Evolutionary conservation across 495 filamentous ascomycete genomes (phyloP).

Genomic region (Rhizodiscina lignyota): DNA sequence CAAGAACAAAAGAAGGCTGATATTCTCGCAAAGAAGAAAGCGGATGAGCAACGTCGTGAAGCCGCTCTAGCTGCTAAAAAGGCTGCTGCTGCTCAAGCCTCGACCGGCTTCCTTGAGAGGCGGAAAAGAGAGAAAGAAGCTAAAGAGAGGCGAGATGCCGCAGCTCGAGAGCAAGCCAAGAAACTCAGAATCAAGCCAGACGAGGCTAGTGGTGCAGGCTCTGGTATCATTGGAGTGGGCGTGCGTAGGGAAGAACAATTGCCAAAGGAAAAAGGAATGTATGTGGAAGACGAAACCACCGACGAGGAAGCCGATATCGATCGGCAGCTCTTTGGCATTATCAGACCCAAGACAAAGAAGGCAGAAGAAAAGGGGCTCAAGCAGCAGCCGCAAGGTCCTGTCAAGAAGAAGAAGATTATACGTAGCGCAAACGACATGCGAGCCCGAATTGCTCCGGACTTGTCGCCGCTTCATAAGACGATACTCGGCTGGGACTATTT

Average conservation of each 20-base stretch:
- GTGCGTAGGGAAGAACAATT: conserved; percentile 67
- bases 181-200: conserved; percentile 32
- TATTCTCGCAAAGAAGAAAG: too few relatives aligned
- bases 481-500: conserved; percentile 92
- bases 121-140: conserved; percentile 59
- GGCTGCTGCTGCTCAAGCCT: conserved; percentile 2
- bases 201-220: conserved; percentile 54
- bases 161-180: conserved; percentile 47
- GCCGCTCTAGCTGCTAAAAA: not conserved
- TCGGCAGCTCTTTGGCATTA: conserved; percentile 13
- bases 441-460: conserved; percentile 75
- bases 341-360: conserved; percentile 3
- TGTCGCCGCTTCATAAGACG: conserved; percentile 65
- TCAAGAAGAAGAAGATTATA: conserved; percentile 60
- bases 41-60: too few relatives aligned
- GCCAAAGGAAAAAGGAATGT: conserved; percentile 58
- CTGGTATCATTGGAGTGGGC: conserved; percentile 58
- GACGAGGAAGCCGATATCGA: conserved; percentile 56
- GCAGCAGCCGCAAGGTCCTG: conserved; percentile 43
- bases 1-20: too few relatives aligned
- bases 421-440: conserved; percentile 84
- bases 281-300: conserved; percentile 59
- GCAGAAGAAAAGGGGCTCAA: too few relatives aligned
- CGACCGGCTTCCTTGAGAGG: conserved; percentile 21
- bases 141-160: conserved; percentile 52